Base-by-base conservation (phyloP, 2,329 filamentous ascomycete genomes). In the Magnaporthiopsis incrustans region DNA sequence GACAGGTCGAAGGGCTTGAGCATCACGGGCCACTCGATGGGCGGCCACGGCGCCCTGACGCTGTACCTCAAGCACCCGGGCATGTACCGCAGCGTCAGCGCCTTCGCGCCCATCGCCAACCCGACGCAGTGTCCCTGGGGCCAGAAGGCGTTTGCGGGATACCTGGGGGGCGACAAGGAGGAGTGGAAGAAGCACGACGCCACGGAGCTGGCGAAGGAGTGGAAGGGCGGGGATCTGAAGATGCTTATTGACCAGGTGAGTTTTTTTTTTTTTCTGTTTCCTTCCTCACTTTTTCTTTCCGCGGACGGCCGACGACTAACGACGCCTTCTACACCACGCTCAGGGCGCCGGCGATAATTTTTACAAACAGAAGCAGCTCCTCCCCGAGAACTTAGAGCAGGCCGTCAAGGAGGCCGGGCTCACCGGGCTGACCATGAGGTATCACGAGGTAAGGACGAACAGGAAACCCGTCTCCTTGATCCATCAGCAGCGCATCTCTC, bases 1-100 rank as follows among this genome's bases (percentile, higher is more conserved):
- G 94, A 98, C 75, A 72, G 76, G 0, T 77, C 72, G 33, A 83
- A 89, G 57, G 61, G 61, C 18, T 87, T 97, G 64, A 89, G 88
- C 76, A 95, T 99, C 71, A 91, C 91, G 57, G 95, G 95, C 7
- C 95, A 99, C 79, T 93, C 89, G 71, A 99, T 99, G 95, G 95
- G 95, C 69, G 95, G 95, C 0, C 95, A 99, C 77, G 95, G 95
- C 67, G 95, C 95, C 59, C 81, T 99, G 70, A 97, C 93, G 59
- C 79, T 98, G 70, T 98, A 90, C 81, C 83, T 99, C 63, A 94
- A 91, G 80, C 89, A 98, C 78, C 93, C 95, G 0, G 92, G 90
- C 67, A 87, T 85, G 79, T 99, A 96, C 82, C 90, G 89, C 79
- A 91, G 87, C 68, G 92, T 95, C 65, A 93, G 89, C 67, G 94